These are phyloP conservation scores for Juglanconis sp. DNA, from an alignment of 2,329 filamentous ascomycete species.

Conservation along the genomic window DNA sequence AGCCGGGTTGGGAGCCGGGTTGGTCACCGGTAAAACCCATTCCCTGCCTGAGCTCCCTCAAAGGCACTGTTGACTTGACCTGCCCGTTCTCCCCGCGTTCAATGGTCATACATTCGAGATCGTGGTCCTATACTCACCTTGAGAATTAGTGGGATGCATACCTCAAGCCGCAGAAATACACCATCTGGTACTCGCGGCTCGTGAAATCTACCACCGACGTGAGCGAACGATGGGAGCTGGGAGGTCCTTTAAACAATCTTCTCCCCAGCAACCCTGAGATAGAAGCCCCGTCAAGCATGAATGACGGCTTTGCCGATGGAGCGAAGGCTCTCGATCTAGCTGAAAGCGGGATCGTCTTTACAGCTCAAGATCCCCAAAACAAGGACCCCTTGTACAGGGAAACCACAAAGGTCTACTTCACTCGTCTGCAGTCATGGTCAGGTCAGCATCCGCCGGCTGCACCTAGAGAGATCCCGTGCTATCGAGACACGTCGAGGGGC, in stretches of 20 bases:
- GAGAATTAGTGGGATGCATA: constrained; percentile 31
- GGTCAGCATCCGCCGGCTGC: background rate
- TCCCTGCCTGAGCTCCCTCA: too few relatives aligned
- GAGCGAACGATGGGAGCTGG: constrained; percentile 26
- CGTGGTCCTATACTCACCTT: background rate
- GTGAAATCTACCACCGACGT: constrained; percentile 18
- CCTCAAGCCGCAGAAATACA: constrained; percentile 28
- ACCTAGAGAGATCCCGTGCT: constrained; percentile 20
- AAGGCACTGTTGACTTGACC: too few relatives aligned
- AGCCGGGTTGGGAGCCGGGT: too few relatives aligned
- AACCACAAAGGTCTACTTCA: constrained; percentile 30
- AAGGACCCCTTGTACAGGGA: constrained; percentile 14
- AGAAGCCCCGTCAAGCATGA: constrained; percentile 29
- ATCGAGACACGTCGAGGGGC: constrained; percentile 16
- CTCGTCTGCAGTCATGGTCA: constrained; percentile 31
- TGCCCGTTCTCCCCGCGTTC: background rate
- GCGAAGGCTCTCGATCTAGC: constrained; percentile 31
- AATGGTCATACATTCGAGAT: background rate
- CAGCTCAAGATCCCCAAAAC: constrained; percentile 23
- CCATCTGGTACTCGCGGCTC: constrained; percentile 38
- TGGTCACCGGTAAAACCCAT: too few relatives aligned
- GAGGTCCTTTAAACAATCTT: constrained; percentile 30
- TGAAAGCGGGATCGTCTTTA: constrained; percentile 32
- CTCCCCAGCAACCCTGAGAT: constrained; percentile 28
- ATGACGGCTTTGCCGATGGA: constrained; percentile 22